Conservation (phyloP, 2,329 filamentous ascomycete species). For the Trichoderma koningii region DNA sequence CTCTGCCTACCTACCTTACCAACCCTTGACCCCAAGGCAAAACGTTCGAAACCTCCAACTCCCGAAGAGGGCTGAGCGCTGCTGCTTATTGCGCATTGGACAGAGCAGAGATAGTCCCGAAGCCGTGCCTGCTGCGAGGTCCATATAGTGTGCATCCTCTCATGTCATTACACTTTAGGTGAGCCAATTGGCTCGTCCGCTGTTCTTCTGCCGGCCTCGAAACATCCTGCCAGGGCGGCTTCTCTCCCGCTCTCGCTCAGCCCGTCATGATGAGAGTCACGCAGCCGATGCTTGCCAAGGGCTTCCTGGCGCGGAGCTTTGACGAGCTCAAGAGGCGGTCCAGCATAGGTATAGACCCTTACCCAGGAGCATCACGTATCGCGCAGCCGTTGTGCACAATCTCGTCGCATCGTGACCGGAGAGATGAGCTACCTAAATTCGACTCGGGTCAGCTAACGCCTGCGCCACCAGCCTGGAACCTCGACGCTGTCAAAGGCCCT, state of each 20-base stretch:
- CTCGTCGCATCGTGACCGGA: neutral
- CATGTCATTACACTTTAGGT: slow-evolving; percentile 34
- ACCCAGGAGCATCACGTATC: too few species aligned
- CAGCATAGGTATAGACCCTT: slow-evolving; percentile 49
- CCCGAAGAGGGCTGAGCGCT: neutral
- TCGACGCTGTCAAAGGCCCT: slow-evolving; percentile 69
- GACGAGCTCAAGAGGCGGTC: slow-evolving; percentile 62
- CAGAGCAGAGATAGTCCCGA: neutral
- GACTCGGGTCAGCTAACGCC: neutral
- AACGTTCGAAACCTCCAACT: neutral
- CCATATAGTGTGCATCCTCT: neutral
- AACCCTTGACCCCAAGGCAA: neutral
- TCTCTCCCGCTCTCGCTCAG: slow-evolving; percentile 6
- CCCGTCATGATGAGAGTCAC: slow-evolving; percentile 51
- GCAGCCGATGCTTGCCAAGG: slow-evolving; percentile 48
- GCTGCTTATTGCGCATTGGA: neutral
- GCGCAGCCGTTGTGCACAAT: neutral
- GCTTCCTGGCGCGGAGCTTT: slow-evolving; percentile 60
- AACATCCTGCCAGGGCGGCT: too few species aligned
- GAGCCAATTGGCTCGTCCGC: slow-evolving; percentile 37
- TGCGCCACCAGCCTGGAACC: slow-evolving; percentile 59
- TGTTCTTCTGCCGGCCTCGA: neutral
- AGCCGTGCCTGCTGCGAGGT: neutral
- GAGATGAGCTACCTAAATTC: too few species aligned
- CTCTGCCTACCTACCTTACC: too few species aligned